Base-by-base conservation (phyloP, 2,329 filamentous ascomycete genomes). In the Helicocarpus griseus region DNA sequence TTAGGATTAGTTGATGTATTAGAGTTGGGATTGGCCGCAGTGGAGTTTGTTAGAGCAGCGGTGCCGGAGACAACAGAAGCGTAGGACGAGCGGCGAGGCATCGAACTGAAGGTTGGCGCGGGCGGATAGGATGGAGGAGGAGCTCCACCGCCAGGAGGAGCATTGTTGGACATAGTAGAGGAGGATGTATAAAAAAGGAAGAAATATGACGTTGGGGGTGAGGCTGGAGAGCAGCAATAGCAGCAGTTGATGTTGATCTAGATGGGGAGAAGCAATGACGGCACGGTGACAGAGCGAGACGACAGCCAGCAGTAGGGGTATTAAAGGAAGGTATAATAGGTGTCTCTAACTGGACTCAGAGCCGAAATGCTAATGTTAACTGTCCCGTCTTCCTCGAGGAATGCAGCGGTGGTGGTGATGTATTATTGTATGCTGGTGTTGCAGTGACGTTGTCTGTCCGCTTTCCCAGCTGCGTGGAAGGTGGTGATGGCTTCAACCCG, bases 31-130 rank as follows among this genome's bases (percentile, higher is more conserved):
- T 51, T 66, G 67, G 54, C 66, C 53, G 41, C 26, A 13, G 41
- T 44, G 41, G 41, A 44, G 41, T 44, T 44, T 5, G 24, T 8
- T 44, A 44, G 24, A 50, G 68, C 56, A 59, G 69, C 67, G 58
- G 72, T 73, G 46, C 78, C 79, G 49, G 78, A 77, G 52, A 79
- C 74, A 53, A 82, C 78, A 24, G 79, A 81, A 59, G 80, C 79
- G 69, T 82, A 82, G 48, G 81, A 83, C 39, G 77, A 77, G 57
- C 79, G 72, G 63, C 78, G 74, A 59, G 70, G 71, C 56, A 68
- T 63, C 44, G 69, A 67, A 50, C 70, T 65, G 58, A 69, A 62
- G 57, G 63, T 65, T 49, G 63, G 56, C 47, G 55, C 56, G 50
- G 53, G 52, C 38, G 65, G 58, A 60, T 65, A 66, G 48, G 63